Conservation (phyloP, 108 stramenopile genomes). For the Mediolabrus comicus region DNA sequence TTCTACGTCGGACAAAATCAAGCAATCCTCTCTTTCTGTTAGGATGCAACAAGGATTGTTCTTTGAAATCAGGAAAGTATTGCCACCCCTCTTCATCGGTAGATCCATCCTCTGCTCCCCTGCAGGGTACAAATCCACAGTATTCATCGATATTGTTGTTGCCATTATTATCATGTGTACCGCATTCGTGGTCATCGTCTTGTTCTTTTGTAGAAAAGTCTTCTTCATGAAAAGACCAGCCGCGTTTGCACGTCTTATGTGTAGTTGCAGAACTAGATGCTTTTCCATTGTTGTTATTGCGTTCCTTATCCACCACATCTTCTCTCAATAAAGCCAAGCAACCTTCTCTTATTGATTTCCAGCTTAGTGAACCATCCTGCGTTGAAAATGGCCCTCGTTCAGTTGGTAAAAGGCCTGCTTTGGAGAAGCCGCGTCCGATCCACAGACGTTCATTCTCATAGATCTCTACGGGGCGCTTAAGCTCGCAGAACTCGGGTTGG, state of each 20-base stretch:
- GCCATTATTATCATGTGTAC: background rate
- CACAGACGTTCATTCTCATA: slow-evolving; percentile 69
- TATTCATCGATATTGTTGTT: background rate
- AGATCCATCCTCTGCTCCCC: slow-evolving; percentile 23
- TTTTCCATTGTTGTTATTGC: background rate
- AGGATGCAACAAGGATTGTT: slow-evolving; percentile 39
- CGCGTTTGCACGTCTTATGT: background rate
- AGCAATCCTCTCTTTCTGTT: slow-evolving; percentile 44
- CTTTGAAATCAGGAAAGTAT: slow-evolving; percentile 55
- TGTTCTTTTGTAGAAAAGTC: background rate
- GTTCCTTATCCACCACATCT: background rate
- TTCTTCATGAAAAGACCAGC: background rate
- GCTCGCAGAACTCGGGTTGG: background rate
- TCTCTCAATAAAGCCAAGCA: slow-evolving; percentile 41
- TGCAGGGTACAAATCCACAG: slow-evolving; percentile 20
- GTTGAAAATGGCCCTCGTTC: slow-evolving; percentile 58
- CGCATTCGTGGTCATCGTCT: slow-evolving; percentile 23
- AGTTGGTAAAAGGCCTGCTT: slow-evolving; percentile 54
- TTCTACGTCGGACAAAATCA: slow-evolving; percentile 60
- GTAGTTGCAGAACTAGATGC: background rate
- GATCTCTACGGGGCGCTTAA: slow-evolving; percentile 37
- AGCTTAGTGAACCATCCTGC: slow-evolving; percentile 51
- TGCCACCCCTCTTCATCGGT: slow-evolving; percentile 52
- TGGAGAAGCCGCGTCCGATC: slow-evolving; percentile 63
- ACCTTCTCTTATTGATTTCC: slow-evolving; percentile 55